Conservation (phyloP, 805 yeast species). For the Maudiozyma bulderi region DNA sequence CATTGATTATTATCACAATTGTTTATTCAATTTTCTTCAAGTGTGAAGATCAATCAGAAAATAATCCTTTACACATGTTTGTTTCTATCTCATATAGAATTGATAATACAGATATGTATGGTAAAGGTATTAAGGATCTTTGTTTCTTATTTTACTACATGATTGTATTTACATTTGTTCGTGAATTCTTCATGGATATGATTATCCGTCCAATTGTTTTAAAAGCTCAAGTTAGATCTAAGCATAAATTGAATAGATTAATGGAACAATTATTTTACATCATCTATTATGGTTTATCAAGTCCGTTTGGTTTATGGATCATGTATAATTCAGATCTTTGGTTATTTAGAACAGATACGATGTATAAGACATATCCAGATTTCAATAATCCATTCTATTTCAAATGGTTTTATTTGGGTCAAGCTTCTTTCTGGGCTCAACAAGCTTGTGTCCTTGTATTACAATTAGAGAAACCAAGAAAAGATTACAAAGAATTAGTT, state of each 20-base stretch:
- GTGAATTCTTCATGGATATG: slow-evolving; percentile 87
- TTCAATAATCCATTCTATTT: slow-evolving; percentile 55
- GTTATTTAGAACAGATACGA: slow-evolving; percentile 77
- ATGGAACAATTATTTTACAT: slow-evolving; percentile 89
- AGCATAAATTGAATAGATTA: slow-evolving; percentile 61
- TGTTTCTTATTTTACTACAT: slow-evolving; percentile 71
- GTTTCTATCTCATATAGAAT: slow-evolving; percentile 57
- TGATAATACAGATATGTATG: slow-evolving; percentile 57
- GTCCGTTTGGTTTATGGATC: slow-evolving; percentile 82
- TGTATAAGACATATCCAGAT: slow-evolving; percentile 81
- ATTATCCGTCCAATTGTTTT: slow-evolving; percentile 64
- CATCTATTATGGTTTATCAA: slow-evolving; percentile 68
- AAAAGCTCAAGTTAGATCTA: slow-evolving; percentile 30
- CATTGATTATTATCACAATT: slow-evolving; percentile 39
- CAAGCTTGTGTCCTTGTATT: slow-evolving; percentile 76
- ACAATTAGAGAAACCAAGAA: slow-evolving; percentile 89
- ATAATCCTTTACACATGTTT: slow-evolving; percentile 58
- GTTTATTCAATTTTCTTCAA: slow-evolving; percentile 38
- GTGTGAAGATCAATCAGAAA: slow-evolving; percentile 46
- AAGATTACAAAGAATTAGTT: slow-evolving; percentile 83
- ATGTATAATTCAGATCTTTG: slow-evolving; percentile 80
- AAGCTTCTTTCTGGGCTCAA: slow-evolving; percentile 97
- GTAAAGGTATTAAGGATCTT: slow-evolving; percentile 79
- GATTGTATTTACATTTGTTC: slow-evolving; percentile 76
- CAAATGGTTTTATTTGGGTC: slow-evolving; percentile 81